phyloP scores from a whole-genome alignment of 208 protist species.

The Acanthamoeba triangularis region DNA sequence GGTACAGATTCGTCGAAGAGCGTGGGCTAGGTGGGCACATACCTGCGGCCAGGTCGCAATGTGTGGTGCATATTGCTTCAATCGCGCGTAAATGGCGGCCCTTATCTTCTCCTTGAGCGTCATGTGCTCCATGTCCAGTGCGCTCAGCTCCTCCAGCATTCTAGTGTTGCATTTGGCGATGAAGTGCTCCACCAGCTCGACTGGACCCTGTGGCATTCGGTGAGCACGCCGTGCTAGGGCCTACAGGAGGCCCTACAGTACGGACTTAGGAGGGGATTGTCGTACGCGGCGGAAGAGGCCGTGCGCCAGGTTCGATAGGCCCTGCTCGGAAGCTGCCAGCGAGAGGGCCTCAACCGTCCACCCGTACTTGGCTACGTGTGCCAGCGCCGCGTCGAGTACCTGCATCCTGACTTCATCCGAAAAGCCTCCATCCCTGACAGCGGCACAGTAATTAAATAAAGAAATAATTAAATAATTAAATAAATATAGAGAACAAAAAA shows the following conservation, averaged over 20 bases:
- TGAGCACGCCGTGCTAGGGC: neutral
- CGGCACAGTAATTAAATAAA: no score
- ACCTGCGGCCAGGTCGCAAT: constrained; percentile 19
- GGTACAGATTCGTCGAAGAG: no score
- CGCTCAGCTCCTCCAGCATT: constrained; percentile 33
- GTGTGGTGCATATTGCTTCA: constrained; percentile 1
- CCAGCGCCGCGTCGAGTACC: neutral
- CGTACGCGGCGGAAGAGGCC: constrained; percentile 66
- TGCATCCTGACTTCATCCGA: neutral
- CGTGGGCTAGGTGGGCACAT: neutral
- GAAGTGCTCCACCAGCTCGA: constrained; percentile 51
- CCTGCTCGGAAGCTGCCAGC: neutral
- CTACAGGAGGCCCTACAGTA: no score
- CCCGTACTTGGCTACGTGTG: constrained; percentile 19
- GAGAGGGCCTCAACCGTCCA: constrained; percentile 61
- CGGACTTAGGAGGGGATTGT: no score
- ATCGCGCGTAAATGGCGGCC: neutral
- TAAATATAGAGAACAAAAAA: no score
- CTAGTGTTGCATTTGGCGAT: neutral
- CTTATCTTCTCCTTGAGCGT: constrained; percentile 60
- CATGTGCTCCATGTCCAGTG: constrained; percentile 31
- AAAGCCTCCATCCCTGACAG: neutral
- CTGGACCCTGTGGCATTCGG: neutral
- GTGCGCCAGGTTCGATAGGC: constrained; percentile 11
- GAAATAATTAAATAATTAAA: no score